phyloP scores from a whole-genome alignment of 2,329 filamentous ascomycete genomes.

The Colletotrichum sp. region DNA sequence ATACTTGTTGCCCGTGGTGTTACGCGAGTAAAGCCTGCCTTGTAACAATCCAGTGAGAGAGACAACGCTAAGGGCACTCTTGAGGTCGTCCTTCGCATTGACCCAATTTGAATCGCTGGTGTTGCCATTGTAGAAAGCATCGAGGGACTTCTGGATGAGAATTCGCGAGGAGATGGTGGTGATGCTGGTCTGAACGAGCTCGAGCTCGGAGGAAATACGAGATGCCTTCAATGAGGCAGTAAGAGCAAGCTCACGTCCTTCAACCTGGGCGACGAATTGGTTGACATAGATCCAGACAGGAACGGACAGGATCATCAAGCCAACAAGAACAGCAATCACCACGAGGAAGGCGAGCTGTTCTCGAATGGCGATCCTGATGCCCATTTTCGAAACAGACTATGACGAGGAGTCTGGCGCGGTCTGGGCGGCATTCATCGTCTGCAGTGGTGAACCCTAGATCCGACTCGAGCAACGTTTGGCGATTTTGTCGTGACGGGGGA shows the following conservation, averaged over 20 bases:
- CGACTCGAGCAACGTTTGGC: neutral
- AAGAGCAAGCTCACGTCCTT: constrained; percentile 69
- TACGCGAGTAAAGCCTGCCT: constrained; percentile 74
- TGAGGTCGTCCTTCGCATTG: constrained; percentile 66
- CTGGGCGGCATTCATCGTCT: constrained; percentile 20
- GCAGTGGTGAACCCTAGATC: neutral
- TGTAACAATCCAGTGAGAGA: constrained; percentile 68
- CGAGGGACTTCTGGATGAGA: constrained; percentile 60
- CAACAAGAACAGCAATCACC: constrained; percentile 74
- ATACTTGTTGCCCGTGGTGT: constrained; percentile 59
- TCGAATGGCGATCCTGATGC: constrained; percentile 85
- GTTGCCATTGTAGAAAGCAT: constrained; percentile 61
- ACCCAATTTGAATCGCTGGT: constrained; percentile 64
- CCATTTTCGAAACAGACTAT: constrained; percentile 21
- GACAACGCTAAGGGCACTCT: constrained; percentile 70
- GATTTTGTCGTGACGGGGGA: neutral
- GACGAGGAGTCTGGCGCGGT: constrained; percentile 7
- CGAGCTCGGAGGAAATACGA: constrained; percentile 78
- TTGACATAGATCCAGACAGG: constrained; percentile 72
- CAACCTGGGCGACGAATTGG: constrained; percentile 55
- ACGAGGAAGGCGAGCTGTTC: constrained; percentile 86
- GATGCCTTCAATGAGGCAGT: constrained; percentile 88
- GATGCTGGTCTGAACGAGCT: constrained; percentile 78
- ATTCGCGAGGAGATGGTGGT: constrained; percentile 73
- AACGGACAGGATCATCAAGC: constrained; percentile 79